Base-by-base conservation (phyloP, 768 basidiomycete species). In the Rhodotorula taiwanensis region DNA sequence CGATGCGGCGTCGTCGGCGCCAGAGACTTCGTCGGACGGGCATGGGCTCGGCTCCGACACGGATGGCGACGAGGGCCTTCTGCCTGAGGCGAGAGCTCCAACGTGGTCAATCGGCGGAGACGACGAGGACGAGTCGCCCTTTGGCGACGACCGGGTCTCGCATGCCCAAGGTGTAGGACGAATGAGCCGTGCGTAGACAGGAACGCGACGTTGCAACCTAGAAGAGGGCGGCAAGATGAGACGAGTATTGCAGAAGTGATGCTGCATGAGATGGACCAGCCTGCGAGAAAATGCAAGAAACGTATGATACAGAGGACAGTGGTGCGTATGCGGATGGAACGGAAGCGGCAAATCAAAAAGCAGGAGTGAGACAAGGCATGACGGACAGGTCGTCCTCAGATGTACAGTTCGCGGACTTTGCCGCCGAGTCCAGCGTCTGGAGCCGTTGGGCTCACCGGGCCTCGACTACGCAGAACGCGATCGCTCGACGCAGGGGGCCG, bases 321-420 rank as follows among this genome's bases (percentile, higher is more conserved):
- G 39, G 39, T 41, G 39, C 39, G 39, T 41, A 18, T 10, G 39
- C 39, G 18, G 18, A 41, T 41, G 11, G 39, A 10, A 33, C 16
- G 33, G 21, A n/a, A 11, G 52, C 5, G 13, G 5, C n/a, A 30
- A 50, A 23, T 9, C 13, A 20, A 8, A 11, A 31, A 33, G 31
- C 11, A 20, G 23, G 31, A 21, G 36, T 39, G 10, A 10, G 36
- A 39, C 36, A 39, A 39, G 36, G 16, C 9, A 39, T 39, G 36
- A 16, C 5, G 39, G 18, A 20, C 4, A 6, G 23, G 14, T 5
- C 4, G 27, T 1, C 23, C 52, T 36, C 9, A 57, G 55, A 57
- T 57, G 47, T 28, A 57, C 55, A 57, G 36, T 47, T 57, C 55
- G 16, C 55, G 14, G 10, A 57, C 34, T 36, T 28, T 39, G 9